These are phyloP conservation scores for Diaporthe destruens DNA, from an alignment of 2,329 filamentous ascomycete genomes.

Conservation along the genomic window DNA sequence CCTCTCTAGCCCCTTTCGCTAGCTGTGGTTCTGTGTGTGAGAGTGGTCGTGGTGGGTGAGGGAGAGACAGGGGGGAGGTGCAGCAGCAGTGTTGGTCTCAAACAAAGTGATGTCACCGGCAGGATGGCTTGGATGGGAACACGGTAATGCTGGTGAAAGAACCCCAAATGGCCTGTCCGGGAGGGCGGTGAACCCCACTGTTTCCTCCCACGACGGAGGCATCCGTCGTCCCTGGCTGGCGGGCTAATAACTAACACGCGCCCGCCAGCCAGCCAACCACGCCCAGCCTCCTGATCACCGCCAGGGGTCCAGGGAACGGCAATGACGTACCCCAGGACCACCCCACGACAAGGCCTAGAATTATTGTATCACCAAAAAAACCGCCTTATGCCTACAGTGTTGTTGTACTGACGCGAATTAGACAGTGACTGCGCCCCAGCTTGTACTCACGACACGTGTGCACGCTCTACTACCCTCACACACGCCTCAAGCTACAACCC, in stretches of 20 bases:
- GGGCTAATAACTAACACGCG: background rate
- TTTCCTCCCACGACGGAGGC: background rate
- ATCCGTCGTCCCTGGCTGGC: background rate
- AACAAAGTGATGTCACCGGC: conserved; percentile 32
- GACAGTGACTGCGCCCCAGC: background rate
- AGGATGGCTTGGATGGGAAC: too few relatives aligned
- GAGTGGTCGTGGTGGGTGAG: background rate
- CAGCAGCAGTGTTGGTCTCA: conserved; percentile 12
- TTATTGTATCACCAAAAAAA: background rate
- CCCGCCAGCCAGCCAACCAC: background rate
- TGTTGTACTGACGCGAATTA: background rate
- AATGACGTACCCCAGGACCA: conserved; percentile 29
- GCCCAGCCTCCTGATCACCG: conserved; percentile 22
- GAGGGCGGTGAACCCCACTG: conserved; percentile 32
- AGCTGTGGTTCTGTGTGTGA: background rate
- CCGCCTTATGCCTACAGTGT: background rate
- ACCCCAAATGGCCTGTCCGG: background rate
- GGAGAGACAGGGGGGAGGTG: background rate
- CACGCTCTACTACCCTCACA: background rate
- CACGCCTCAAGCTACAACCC: background rate
- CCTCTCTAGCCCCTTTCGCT: background rate
- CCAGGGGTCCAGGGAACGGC: conserved; percentile 18
- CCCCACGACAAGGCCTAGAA: background rate
- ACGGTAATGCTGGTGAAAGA: too few relatives aligned
- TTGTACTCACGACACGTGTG: background rate